Evolutionary conservation across 1,284 basidiomycete genomes (phyloP).

Genomic region (Chalciporus piperatoides): DNA sequence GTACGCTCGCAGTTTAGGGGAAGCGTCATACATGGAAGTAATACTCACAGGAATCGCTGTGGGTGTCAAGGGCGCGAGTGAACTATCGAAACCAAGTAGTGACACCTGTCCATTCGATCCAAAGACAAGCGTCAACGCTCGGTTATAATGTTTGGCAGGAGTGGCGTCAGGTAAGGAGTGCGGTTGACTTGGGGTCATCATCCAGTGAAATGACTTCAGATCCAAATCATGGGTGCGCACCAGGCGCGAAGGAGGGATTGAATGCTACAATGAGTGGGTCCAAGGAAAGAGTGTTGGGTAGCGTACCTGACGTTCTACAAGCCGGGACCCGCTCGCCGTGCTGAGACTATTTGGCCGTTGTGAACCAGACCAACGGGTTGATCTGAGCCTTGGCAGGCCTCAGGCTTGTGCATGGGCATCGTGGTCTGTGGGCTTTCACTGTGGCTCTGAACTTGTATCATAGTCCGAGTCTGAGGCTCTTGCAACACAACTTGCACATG

Average conservation of each 20-base stretch:
- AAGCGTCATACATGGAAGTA: not conserved
- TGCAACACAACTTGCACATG: too few species aligned
- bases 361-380: slow-evolving; percentile 10
- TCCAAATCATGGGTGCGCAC: slow-evolving; percentile 26
- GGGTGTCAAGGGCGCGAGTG: slow-evolving; percentile 6
- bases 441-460: too few species aligned
- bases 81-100: slow-evolving; percentile 18
- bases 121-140: slow-evolving; percentile 26
- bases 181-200: slow-evolving; percentile 19
- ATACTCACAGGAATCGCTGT: slow-evolving; percentile 9
- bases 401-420: too few species aligned
- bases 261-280: slow-evolving; percentile 5
- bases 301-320: slow-evolving; percentile 4
- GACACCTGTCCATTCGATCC: slow-evolving; percentile 29
- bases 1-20: not conserved
- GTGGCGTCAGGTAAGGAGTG: slow-evolving; percentile 5
- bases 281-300: slow-evolving; percentile 3
- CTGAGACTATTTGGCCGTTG: slow-evolving; percentile 1
- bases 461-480: too few species aligned
- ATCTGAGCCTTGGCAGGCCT: too few species aligned
- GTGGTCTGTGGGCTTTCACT: not conserved
- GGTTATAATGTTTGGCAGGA: slow-evolving; percentile 15
- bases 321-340: not conserved
- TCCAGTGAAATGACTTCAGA: slow-evolving; percentile 10
- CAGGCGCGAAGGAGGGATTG: slow-evolving; percentile 22